phyloP scores from a whole-genome alignment of 345 rosid genomes.

The Heritiera fomes region DNA sequence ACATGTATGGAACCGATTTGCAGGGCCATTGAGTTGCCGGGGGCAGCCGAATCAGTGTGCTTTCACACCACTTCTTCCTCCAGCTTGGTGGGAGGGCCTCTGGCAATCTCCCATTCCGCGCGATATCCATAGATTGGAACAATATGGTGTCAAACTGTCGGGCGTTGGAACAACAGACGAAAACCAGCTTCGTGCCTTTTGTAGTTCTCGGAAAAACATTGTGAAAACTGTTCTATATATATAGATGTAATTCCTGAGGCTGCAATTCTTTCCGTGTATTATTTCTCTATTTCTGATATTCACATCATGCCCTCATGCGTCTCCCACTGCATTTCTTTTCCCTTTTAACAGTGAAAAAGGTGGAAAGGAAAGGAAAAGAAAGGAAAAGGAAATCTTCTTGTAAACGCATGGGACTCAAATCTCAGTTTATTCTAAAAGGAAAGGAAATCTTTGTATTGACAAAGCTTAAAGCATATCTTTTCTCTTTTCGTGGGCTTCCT shows the following conservation, averaged over 20 bases:
- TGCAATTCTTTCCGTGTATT: background rate
- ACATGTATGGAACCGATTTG: slow-evolving; percentile 93
- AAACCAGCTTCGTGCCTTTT: slow-evolving; percentile 52
- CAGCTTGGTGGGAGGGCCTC: slow-evolving; percentile 96
- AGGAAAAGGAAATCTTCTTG: background rate
- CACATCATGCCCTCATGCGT: background rate
- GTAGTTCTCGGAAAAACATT: slow-evolving; percentile 57
- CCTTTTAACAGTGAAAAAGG: background rate
- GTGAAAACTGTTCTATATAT: slow-evolving; percentile 51
- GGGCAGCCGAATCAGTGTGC: slow-evolving; percentile 84
- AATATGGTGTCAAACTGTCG: slow-evolving; percentile 72
- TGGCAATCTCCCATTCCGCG: slow-evolving; percentile 93
- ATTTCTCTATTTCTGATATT: background rate
- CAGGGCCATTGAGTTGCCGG: slow-evolving; percentile 85
- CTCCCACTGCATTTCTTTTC: background rate
- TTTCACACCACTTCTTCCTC: slow-evolving; percentile 84
- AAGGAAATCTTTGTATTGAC: background rate
- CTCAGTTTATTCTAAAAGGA: background rate
- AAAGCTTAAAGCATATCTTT: no score
- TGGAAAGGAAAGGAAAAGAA: background rate
- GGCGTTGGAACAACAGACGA: slow-evolving; percentile 77
- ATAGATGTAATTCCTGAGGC: slow-evolving; percentile 19
- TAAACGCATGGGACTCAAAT: no score
- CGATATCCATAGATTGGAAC: slow-evolving; percentile 60
- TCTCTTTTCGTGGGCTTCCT: no score